These are phyloP conservation scores for Solanum chilense DNA, from an alignment of 257 asterid genomes.

Conservation along the genomic window DNA sequence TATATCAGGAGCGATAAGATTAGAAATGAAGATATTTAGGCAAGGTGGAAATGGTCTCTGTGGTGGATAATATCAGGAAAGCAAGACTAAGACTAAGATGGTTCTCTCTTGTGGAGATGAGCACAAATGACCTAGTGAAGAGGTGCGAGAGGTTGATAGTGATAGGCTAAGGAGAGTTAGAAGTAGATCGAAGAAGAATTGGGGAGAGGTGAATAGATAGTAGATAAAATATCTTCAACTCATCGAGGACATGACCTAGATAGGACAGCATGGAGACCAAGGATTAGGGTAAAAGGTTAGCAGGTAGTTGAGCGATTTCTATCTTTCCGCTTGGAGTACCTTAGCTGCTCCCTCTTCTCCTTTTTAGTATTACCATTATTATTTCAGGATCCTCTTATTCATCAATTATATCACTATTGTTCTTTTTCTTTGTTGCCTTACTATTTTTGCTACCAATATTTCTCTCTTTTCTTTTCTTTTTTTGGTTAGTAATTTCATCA, in stretches of 20 bases:
- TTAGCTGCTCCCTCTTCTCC: neutral
- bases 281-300: neutral
- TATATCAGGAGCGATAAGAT: neutral
- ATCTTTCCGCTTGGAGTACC: neutral
- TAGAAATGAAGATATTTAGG: neutral
- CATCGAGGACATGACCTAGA: neutral
- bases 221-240: neutral
- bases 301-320: neutral
- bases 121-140: neutral
- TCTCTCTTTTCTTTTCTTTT: neutral
- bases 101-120: neutral
- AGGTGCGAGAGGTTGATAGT: neutral
- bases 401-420: neutral
- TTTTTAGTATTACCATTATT: neutral
- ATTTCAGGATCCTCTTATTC: neutral
- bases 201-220: neutral
- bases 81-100: neutral
- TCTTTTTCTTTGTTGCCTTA: neutral
- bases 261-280: neutral
- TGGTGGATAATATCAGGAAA: neutral
- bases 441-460: neutral
- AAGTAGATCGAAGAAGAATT: neutral
- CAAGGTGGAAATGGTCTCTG: neutral
- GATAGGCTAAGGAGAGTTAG: neutral
- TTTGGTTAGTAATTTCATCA: neutral